A percentile compares a stretch with the other conserved stretches of the same genome.
Evolutionary conservation across 2,329 filamentous ascomycete genomes (phyloP).

Genomic region (Curvularia hawaiiensis): DNA sequence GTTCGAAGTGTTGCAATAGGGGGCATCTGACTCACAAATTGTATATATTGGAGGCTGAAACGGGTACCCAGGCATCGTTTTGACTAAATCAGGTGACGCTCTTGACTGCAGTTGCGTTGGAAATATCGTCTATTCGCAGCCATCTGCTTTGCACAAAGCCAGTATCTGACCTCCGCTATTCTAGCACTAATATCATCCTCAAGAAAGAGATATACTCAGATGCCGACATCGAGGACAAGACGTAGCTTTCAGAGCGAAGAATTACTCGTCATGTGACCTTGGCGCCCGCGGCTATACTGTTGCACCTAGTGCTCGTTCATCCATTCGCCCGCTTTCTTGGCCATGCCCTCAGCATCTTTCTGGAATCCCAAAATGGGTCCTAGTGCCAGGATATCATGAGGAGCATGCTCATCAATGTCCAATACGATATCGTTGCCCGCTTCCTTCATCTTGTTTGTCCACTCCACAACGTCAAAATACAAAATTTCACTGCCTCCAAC

Average conservation of each 20-base stretch:
- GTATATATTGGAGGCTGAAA: too few species aligned
- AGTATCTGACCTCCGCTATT: background rate
- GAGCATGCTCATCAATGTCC: constrained; percentile 48
- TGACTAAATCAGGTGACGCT: background rate
- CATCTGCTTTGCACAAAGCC: background rate
- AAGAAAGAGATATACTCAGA: accelerated
- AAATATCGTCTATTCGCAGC: background rate
- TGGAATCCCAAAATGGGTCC: constrained; percentile 52
- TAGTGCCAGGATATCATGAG: constrained; percentile 55
- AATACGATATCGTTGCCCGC: constrained; percentile 51
- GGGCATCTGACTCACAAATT: too few species aligned
- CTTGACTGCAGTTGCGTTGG: background rate
- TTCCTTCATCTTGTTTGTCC: constrained; percentile 46
- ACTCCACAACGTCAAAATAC: constrained; percentile 47
- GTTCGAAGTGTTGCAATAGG: too few species aligned
- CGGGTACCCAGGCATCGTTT: too few species aligned
- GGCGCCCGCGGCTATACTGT: too few species aligned
- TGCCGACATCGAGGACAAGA: background rate
- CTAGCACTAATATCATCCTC: background rate
- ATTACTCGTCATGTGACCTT: background rate
- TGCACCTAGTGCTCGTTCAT: constrained; percentile 8
- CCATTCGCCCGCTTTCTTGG: constrained; percentile 49
- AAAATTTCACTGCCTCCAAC: constrained; percentile 51
- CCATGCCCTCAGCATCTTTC: constrained; percentile 42
- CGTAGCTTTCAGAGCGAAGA: background rate